Base-by-base conservation (phyloP, 2,329 filamentous ascomycete genomes). In the Microdochium trichocladiopsis region DNA sequence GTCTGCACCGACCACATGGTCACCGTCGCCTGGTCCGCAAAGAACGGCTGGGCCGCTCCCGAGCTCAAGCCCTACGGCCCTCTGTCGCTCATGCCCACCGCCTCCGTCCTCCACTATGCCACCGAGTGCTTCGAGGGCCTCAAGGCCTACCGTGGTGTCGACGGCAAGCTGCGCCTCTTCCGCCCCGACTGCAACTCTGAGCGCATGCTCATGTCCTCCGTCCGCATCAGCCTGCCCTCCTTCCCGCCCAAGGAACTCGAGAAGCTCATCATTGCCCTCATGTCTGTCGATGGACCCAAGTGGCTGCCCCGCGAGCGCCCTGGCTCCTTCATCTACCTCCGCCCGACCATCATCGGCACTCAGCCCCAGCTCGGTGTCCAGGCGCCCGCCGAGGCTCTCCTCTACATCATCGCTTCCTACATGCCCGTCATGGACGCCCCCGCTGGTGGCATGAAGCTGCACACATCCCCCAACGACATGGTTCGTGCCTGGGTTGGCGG, bases 401-500 rank as follows among this genome's bases (percentile, higher is more conserved):
- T 96, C n/a, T 95, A 89, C 73, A 82, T 96, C 65, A 88, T 95
- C 56, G 76, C 80, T 52, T 81, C 67, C 54, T 84, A 76, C 66
- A 83, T 86, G 81, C 78, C 82, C 21, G 64, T 69, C 53, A 66
- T 86, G 65, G 78, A 82, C 59, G 57, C 69, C 12, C 72, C 74
- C 4, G 58, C 66, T 0, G 78, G 77, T 31, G 83, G 83, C 57
- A 78, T 95, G 76, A 86, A 81, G 61, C 80, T 95, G 47, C 81
- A 93, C 64, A 93, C 91, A 0, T 88, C 82, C 47, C 80, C 83
- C 52, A 84, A 92, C 58, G 89, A 95, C 68, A 89, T 86, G 75
- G 84, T 95, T 53, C 86, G 92, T 58, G 91, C 92, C 12, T 96
- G 92, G 92, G 90, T 90, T 21, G 92, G 92, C 55, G 92, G 93